Base-by-base conservation (phyloP, 2,329 filamentous ascomycete species). In the Paecilomyces formosus region DNA sequence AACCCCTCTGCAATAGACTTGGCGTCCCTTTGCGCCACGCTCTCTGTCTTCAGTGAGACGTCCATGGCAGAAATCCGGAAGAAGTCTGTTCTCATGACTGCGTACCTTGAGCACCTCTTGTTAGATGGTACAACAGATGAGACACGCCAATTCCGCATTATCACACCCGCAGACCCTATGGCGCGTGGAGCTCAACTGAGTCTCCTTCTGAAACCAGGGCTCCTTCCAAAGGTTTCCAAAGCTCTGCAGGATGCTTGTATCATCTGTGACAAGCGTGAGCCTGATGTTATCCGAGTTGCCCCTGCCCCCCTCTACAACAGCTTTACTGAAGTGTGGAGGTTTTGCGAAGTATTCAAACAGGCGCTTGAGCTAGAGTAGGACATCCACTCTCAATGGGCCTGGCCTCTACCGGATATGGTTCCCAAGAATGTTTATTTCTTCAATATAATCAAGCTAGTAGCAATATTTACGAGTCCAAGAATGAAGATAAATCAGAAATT, bases 281-380 rank as follows among this genome's bases (percentile, higher is more conserved):
- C 92, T 1, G 86, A 90, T 69, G 91, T 96, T 18, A 87, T 96
- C 35, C 80, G 91, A 2, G 85, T 94, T 0, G 90, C 91, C 1
- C 91, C 92, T 1, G 87, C 88, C 54, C 90, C 92, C 3, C 72
- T 96, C 63, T 96, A 95, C 73, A 92, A 92, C 68, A 85, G 82
- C 1, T 95, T 88, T 70, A 81, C 81, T 60, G 91, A 96, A 68
- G 85, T 91, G 2, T 85, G 74, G 74, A 70, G 67, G 5, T 90
- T 89, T 68, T 71, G 72, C 31, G 58, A 70, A 56, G 63, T 67
- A 22, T 68, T 74, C 53, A 72, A 68, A 61, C 62, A 62, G n/a
- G 70, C 72, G 13, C 56, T 73, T 59, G 56, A 61, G 26, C 18
- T n/a, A 3, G 8, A 53, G 11, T 26, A 26, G 12, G 21, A 15